phyloP scores from a whole-genome alignment of 2,329 filamentous ascomycete species.

The Xylariaceae sp. region DNA sequence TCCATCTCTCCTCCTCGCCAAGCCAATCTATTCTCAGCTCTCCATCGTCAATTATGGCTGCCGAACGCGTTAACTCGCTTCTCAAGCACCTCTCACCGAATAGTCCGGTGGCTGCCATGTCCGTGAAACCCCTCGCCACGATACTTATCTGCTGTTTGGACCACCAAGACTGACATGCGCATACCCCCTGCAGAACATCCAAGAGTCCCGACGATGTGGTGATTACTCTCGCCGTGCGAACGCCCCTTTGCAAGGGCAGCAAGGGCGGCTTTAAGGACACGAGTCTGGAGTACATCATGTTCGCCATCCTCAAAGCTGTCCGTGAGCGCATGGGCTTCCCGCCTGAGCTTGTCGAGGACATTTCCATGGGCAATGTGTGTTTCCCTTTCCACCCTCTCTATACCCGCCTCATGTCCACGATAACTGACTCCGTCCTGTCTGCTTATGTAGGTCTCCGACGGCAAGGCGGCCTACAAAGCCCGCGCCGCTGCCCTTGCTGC shows the following conservation, averaged over 20 bases:
- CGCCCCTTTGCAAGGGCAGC: slow-evolving; percentile 79
- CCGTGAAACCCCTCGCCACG: slow-evolving; percentile 42
- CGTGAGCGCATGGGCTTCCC: slow-evolving; percentile 71
- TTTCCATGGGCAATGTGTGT: slow-evolving; percentile 84
- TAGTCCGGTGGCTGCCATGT: slow-evolving; percentile 73
- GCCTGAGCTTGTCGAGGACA: slow-evolving; percentile 78
- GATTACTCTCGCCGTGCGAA: slow-evolving; percentile 87
- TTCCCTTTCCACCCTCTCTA: neutral
- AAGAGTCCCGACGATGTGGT: slow-evolving; percentile 96
- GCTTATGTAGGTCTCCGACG: slow-evolving; percentile 66
- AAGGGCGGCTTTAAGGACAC: slow-evolving; percentile 98
- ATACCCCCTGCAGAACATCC: slow-evolving; percentile 62
- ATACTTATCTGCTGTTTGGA: too few species aligned
- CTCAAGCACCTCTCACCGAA: slow-evolving; percentile 79
- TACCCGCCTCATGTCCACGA: neutral
- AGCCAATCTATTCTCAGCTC: neutral
- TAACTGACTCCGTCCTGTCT: slow-evolving; percentile 3
- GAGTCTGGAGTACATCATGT: slow-evolving; percentile 78
- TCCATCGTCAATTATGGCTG: slow-evolving; percentile 57
- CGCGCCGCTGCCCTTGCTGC: slow-evolving; percentile 86
- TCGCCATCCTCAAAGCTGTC: slow-evolving; percentile 75
- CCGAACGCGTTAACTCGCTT: slow-evolving; percentile 82
- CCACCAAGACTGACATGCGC: slow-evolving; percentile 1
- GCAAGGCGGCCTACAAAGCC: slow-evolving; percentile 83
- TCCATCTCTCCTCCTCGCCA: neutral